These are phyloP conservation scores for Paramecium tetraurelia DNA, from an alignment of 73 alveolate genomes.

Conservation along the genomic window DNA sequence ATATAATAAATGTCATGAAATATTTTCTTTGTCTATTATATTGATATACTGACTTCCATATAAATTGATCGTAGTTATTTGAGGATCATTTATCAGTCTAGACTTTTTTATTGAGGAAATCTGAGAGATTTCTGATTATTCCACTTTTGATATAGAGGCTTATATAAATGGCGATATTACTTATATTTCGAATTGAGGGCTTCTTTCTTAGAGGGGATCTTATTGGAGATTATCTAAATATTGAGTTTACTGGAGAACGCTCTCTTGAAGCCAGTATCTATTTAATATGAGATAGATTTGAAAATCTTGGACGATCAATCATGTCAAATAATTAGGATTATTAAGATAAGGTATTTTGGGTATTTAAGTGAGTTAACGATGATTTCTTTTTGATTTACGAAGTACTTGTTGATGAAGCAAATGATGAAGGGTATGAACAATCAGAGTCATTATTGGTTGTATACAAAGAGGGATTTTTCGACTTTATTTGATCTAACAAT, in stretches of 20 bases:
- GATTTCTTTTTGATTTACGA: slow-evolving; percentile 29
- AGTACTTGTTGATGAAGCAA: slow-evolving; percentile 45
- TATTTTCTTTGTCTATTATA: not conserved
- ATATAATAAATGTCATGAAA: not conserved
- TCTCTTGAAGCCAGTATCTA: slow-evolving; percentile 13
- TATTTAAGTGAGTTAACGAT: not conserved
- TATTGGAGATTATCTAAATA: slow-evolving; percentile 21
- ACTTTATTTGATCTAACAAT: not conserved
- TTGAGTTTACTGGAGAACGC: not conserved
- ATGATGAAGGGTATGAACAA: slow-evolving; percentile 25
- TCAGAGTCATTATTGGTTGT: slow-evolving; percentile 22
- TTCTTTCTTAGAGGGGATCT: slow-evolving; percentile 21
- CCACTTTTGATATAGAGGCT: slow-evolving; percentile 34
- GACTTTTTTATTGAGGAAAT: not conserved
- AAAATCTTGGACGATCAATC: slow-evolving; percentile 4
- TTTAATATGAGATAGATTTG: slow-evolving; percentile 9
- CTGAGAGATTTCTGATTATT: not conserved
- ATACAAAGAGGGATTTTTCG: slow-evolving; percentile 13
- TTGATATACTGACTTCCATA: not conserved
- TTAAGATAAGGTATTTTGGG: not conserved
- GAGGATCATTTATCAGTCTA: not conserved
- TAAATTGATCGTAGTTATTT: not conserved
- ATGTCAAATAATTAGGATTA: slow-evolving; percentile 9
- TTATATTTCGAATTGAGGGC: not conserved
- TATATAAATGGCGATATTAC: not conserved